A percentile compares a stretch with the other conserved stretches of the same genome.
These are phyloP conservation scores for Boletus sp. DNA, from an alignment of 768 basidiomycete genomes.

Conservation along the genomic window DNA sequence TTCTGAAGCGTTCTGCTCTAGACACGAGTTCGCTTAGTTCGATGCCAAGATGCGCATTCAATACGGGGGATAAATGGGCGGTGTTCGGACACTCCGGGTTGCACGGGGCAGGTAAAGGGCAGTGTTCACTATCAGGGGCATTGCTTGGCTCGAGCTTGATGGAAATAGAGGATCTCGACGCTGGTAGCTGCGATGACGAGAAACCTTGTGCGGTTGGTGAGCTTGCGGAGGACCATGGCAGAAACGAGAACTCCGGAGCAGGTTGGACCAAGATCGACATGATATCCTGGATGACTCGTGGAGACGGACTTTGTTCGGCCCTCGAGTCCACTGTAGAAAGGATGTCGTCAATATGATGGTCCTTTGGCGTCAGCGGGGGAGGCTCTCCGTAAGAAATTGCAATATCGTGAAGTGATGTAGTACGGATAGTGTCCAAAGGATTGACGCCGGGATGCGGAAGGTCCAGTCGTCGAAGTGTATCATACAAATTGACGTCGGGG, in stretches of 20 bases:
- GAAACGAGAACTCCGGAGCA: conserved; percentile 6
- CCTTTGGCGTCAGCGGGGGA: not conserved
- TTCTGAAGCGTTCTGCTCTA: conserved; percentile 52
- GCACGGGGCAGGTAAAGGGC: not conserved
- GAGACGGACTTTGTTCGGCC: conserved; percentile 20
- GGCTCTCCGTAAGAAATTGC: not conserved
- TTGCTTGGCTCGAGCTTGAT: not conserved
- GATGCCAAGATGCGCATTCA: conserved; percentile 64
- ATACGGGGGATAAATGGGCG: conserved; percentile 42
- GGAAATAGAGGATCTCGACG: not conserved
- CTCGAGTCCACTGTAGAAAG: not conserved
- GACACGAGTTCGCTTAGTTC: conserved; percentile 49
- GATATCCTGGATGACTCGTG: conserved; percentile 31
- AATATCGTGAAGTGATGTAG: not conserved
- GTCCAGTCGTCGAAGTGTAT: conserved; percentile 16
- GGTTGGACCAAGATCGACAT: conserved; percentile 29
- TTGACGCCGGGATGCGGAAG: conserved; percentile 32
- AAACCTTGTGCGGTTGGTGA: not conserved
- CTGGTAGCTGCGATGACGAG: not conserved
- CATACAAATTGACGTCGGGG: conserved; percentile 37
- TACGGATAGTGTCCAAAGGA: conserved; percentile 37
- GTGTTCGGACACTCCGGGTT: not conserved
- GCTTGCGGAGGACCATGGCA: conserved; percentile 3
- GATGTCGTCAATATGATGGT: not conserved
- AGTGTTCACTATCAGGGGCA: not conserved